Evolutionary conservation across 208 protist genomes (phyloP).

Genomic region (Balamuthia mandrillaris): DNA sequence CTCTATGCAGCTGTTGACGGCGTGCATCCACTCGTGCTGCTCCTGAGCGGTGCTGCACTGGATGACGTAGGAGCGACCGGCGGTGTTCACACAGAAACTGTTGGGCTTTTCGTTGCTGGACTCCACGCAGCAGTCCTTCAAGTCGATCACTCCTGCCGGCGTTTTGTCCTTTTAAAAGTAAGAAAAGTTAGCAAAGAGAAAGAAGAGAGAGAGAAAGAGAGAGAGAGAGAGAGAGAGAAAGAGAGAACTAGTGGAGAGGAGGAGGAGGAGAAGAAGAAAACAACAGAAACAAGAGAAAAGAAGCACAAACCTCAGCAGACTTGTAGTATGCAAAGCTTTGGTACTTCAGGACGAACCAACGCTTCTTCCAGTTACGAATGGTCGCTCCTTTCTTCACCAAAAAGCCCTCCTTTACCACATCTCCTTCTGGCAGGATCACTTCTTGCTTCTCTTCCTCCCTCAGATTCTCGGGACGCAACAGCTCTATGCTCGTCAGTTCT

Average conservation of each 20-base stretch:
- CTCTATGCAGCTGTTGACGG: constrained; percentile 1
- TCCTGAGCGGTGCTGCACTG: not conserved
- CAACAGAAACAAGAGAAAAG: not conserved
- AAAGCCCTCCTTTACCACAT: constrained; percentile 12
- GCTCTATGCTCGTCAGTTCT: too few relatives aligned
- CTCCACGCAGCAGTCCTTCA: not conserved
- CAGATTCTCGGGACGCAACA: too few relatives aligned
- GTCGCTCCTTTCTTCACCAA: not conserved
- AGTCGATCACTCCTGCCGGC: not conserved
- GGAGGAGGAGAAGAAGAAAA: not conserved
- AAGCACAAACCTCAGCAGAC: not conserved
- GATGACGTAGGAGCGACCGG: constrained; percentile 1
- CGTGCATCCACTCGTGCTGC: constrained; percentile 17
- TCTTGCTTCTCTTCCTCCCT: too few relatives aligned
- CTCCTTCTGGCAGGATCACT: too few relatives aligned
- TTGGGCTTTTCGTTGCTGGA: not conserved
- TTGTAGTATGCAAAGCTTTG: not conserved
- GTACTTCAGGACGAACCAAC: constrained; percentile 22
- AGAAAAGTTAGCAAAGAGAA: too few relatives aligned
- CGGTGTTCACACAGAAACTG: not conserved
- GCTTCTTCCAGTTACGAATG: constrained; percentile 13
- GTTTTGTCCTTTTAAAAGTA: not conserved
- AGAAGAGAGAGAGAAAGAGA: not conserved
- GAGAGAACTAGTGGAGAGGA: not conserved
- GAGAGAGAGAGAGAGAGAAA: not conserved